phyloP scores from a whole-genome alignment of 2,329 filamentous ascomycete species.

The Colletotrichum zoysiae region DNA sequence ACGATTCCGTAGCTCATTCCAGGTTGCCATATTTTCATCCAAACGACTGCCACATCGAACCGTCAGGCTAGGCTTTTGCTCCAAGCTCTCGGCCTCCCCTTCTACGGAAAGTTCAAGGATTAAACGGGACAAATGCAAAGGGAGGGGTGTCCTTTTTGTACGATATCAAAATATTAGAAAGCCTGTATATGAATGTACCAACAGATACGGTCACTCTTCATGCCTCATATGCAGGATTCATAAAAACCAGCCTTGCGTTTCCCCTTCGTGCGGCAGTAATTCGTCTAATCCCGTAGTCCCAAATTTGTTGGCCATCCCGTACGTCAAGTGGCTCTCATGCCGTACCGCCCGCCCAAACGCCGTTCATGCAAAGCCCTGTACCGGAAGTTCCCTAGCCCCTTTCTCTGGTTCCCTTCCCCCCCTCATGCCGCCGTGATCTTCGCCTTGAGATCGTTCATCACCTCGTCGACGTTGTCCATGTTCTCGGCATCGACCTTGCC shows the following conservation, averaged over 20 bases:
- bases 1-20: constrained; percentile 76
- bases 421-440: constrained; percentile 47
- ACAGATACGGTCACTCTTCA: constrained; percentile 35
- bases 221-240: background rate
- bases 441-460: constrained; percentile 75
- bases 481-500: constrained; percentile 81
- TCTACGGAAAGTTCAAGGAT: constrained; percentile 77
- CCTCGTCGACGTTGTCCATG: constrained; percentile 86
- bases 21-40: constrained; percentile 84
- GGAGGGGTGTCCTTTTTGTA: constrained; percentile 26
- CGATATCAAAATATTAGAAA: constrained; percentile 38
- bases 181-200: constrained; percentile 41
- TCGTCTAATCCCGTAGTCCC: constrained; percentile 25
- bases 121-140: constrained; percentile 43
- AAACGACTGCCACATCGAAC: constrained; percentile 88
- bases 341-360: constrained; percentile 51
- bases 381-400: background rate
- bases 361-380: constrained; percentile 50
- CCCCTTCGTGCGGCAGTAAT: constrained; percentile 6
- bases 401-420: constrained; percentile 12
- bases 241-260: background rate
- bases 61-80: constrained; percentile 83
- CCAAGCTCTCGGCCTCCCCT: constrained; percentile 68
- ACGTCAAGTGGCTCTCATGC: constrained; percentile 21
- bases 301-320: constrained; percentile 25